Evolutionary conservation across 768 basidiomycete species (phyloP), one percentile per base, ranked within the genome.

Genomic region (Trametes sanguinea): DNA sequence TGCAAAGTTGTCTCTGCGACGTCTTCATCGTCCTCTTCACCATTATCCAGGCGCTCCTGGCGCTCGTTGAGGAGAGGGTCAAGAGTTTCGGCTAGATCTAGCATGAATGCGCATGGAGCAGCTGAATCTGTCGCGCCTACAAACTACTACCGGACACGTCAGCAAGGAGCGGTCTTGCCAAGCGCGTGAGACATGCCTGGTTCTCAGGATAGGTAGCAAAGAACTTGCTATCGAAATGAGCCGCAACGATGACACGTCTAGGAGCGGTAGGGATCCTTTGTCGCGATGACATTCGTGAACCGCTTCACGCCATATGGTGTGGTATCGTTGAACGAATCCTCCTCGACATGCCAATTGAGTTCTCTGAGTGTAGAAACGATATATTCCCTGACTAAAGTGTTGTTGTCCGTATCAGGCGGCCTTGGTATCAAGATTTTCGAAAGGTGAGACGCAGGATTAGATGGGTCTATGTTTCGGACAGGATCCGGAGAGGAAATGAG

Each of bases 71-170:
- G 74, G 43, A 95, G 76, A 0, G 85, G 86, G 62, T 91, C 85
- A 42, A 98, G 76, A 5, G 89, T 77, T 74, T 95, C 91, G 0
- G 95, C 97, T 14, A 98, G 77, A 74, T 98, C 95, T 32, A 98
- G 83, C 78, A 99, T 83, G 76, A 98, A 88, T 4, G 95, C 94
- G 66, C 95, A 98, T 2, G 97, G 88, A 37, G 93, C 94, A 6
- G 95, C 97, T 0, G 95, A 97, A 72, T 99, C 97, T 9, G 95
- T 98, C 8, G 97, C 97, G 37, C 97, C 97, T 69, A 99, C 78
- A 72, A 99, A 99, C 92, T 98, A 75, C 65, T 63, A 54, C 52
- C 58, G 30, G 22, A 42, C 22, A 51, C 16, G 13, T 57, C 48
- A 64, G 54, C 32, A 27, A 27, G 22, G 32, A 13, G 7, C 27